Base-by-base conservation (phyloP, 176 grass and related monocot genomes). In the Poa pratensis region DNA sequence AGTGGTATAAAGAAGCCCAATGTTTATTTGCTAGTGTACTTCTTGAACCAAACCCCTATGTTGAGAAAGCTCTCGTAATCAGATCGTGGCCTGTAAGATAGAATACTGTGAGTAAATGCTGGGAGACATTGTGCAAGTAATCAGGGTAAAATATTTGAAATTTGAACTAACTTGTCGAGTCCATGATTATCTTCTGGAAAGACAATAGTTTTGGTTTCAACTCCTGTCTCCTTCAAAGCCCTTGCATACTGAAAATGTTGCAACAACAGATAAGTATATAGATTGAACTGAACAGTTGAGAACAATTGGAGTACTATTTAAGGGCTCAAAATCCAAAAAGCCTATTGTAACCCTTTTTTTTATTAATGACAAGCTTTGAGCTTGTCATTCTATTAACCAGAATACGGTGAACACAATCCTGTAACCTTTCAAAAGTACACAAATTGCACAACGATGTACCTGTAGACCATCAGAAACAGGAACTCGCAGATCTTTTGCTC, bases 391-490 rank as follows among this genome's bases (percentile, higher is more conserved):
- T 53, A 53, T 53, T 75, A 34, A 53, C 10, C 9, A 28, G 8
- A 72, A 32, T 53, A 75, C 9, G 26, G 48, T 75, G 46, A 20
- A 20, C 72, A 75, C 4, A 75, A 53, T 75, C 65, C 13, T 73
- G 62, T 65, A 30, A 6, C 45, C 22, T 37, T n/a, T 83, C 23
- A 17, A 73, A 55, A 34, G 15, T 76, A 60, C 39, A 81, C 20
- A 23, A 50, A 42, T n/a, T 57, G 57, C 32, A 68, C 35, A 26
- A 65, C 46, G 54, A 27, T 45, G 46, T 90, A 98, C 93, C 96
- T 98, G 96, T 68, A 98, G 89, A 76, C 96, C 96, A 90, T 98
- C 95, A 54, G 96, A 95, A 92, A 98, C 77, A 89, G 96, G 96
- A 77, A 98, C 96, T 40, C 96, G 86, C 22, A 98, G 93, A 94